Evolutionary conservation across 1,284 basidiomycete species (phyloP).

Genomic region (Farysia itapuensis): DNA sequence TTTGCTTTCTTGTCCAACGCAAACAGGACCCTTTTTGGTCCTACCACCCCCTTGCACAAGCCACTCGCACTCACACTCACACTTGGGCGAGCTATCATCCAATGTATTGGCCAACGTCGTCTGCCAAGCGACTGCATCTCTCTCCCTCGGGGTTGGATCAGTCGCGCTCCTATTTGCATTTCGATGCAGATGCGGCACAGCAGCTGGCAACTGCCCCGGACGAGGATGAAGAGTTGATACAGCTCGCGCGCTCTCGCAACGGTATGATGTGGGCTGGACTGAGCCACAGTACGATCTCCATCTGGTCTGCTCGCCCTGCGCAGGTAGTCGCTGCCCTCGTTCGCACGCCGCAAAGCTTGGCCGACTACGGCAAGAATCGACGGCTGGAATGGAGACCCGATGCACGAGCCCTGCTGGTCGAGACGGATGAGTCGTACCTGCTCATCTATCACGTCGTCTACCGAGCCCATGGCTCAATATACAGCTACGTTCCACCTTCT

Average conservation of each 20-base stretch:
- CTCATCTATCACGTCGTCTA: conserved; percentile 43
- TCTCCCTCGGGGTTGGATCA: conserved; percentile 40
- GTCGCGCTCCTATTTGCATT: conserved; percentile 14
- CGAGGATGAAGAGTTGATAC: conserved; percentile 26
- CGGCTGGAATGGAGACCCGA: conserved; percentile 48
- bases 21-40: background rate
- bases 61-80: no score
- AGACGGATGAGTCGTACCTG: conserved; percentile 37
- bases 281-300: conserved; percentile 32
- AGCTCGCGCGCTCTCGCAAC: conserved; percentile 41
- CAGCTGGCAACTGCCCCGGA: conserved; percentile 5
- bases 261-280: conserved; percentile 47
- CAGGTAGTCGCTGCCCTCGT: conserved; percentile 48
- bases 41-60: background rate
- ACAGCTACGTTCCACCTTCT: conserved; percentile 45
- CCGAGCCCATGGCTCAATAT: conserved; percentile 21
- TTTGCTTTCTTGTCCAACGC: background rate
- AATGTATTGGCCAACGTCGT: conserved; percentile 58
- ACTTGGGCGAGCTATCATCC: no score
- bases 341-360: conserved; percentile 45
- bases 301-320: conserved; percentile 51
- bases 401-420: conserved; percentile 28
- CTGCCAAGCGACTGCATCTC: conserved; percentile 46
- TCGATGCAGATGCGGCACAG: conserved; percentile 33
- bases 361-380: conserved; percentile 50